Conservation (phyloP, 225 moss, liverwort and hornwort genomes). For the Physcomitrium patens region DNA sequence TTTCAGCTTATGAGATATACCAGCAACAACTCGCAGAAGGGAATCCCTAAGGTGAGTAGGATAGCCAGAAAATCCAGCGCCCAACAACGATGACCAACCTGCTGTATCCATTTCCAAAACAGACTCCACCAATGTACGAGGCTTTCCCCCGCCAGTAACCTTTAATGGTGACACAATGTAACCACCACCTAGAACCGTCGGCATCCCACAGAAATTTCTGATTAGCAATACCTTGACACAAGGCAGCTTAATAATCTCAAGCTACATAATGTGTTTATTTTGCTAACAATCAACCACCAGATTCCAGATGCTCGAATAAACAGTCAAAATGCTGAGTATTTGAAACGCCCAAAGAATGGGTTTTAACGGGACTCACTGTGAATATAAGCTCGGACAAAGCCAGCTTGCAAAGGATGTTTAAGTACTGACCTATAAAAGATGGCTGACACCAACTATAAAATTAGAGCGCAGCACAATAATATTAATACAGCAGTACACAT, state of each 20-base stretch:
- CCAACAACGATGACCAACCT: conserved; percentile 78
- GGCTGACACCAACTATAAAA: conserved; percentile 60
- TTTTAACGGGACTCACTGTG: conserved; percentile 49
- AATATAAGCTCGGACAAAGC: conserved; percentile 69
- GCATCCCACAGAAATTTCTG: conserved; percentile 7
- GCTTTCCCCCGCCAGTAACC: conserved; percentile 53
- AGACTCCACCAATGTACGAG: conserved; percentile 62
- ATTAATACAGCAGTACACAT: conserved; percentile 19
- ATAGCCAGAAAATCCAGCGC: conserved; percentile 63
- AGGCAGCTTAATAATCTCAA: conserved; percentile 10
- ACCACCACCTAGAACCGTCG: conserved; percentile 56
- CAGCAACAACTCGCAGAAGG: conserved; percentile 69
- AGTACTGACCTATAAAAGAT: conserved; percentile 74
- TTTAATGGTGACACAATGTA: conserved; percentile 75
- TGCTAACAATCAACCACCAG: conserved; percentile 8
- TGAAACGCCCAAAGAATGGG: conserved; percentile 13
- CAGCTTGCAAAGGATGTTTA: conserved; percentile 60
- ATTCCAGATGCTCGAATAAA: conserved; percentile 10
- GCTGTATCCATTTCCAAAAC: conserved; percentile 75
- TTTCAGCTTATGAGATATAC: conserved; percentile 35
- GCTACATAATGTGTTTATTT: neutral
- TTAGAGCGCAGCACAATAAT: conserved; percentile 44
- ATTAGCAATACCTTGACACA: neutral
- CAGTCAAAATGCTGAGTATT: neutral
- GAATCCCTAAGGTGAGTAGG: conserved; percentile 67